phyloP scores from a whole-genome alignment of 768 basidiomycete species.

The Sporobolomyces roseus region DNA sequence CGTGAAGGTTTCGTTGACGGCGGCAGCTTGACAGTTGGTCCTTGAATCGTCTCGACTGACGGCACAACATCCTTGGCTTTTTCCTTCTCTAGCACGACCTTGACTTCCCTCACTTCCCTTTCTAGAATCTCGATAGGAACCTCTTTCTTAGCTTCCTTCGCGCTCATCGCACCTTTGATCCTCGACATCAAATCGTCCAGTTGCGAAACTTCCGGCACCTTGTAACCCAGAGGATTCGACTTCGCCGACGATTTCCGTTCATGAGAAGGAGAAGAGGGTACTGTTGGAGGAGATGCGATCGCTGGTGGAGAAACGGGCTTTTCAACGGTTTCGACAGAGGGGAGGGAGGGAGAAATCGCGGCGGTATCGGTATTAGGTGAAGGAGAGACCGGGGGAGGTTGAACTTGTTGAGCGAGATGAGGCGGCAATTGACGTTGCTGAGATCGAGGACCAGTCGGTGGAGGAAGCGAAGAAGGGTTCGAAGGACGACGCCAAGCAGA shows the following conservation, averaged over 20 bases:
- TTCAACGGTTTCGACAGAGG: too few species aligned
- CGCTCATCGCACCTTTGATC: conserved; percentile 49
- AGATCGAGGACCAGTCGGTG: background rate
- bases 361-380: background rate
- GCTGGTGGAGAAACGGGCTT: background rate
- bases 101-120: background rate
- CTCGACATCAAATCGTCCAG: conserved; percentile 48
- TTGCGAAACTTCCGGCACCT: conserved; percentile 37
- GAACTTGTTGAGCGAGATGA: conserved; percentile 11
- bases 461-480: background rate
- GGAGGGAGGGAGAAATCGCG: too few species aligned
- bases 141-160: conserved; percentile 18
- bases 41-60: background rate
- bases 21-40: conserved; percentile 27
- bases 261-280: conserved; percentile 4
- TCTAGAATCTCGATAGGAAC: too few species aligned
- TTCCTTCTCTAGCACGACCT: conserved; percentile 3
- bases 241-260: conserved; percentile 2
- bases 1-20: background rate
- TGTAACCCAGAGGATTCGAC: conserved; percentile 17
- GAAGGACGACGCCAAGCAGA: conserved; percentile 11
- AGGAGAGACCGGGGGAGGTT: background rate
- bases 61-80: background rate
- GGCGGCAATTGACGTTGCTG: conserved; percentile 19
- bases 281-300: background rate